Evolutionary conservation across 225 moss, liverwort and hornwort species (phyloP).

Genomic region (Pseudisothecium myosuroides): DNA sequence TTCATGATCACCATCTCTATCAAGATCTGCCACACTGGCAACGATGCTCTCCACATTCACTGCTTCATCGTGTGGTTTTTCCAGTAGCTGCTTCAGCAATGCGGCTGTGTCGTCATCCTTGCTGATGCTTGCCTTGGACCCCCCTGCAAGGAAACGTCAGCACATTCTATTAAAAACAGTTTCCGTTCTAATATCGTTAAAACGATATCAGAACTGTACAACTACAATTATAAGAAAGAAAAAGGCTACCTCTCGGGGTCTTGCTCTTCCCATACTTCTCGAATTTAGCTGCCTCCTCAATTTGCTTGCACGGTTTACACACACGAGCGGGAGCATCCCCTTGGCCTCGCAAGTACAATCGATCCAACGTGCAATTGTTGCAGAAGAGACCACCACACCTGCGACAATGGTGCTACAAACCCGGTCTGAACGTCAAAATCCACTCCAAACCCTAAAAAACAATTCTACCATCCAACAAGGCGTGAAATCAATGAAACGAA

Average conservation of each 20-base stretch:
- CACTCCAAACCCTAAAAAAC: not conserved
- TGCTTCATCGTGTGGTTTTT: conserved; percentile 22
- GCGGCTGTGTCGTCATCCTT: conserved; percentile 41
- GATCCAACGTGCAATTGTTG: conserved; percentile 68
- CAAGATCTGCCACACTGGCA: conserved; percentile 16
- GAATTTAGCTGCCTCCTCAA: conserved; percentile 75
- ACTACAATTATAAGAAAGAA: not conserved
- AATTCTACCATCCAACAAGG: not conserved
- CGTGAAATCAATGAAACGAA: not conserved
- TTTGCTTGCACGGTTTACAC: conserved; percentile 80
- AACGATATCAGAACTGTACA: not conserved
- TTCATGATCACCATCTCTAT: conserved; percentile 21
- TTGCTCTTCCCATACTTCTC: conserved; percentile 58
- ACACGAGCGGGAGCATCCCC: conserved; percentile 73
- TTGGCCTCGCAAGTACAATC: conserved; percentile 69
- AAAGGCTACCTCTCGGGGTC: conserved; percentile 42
- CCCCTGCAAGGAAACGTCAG: conserved; percentile 27
- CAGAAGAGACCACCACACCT: conserved; percentile 98
- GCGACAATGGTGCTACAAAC: conserved; percentile 97
- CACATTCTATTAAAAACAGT: not conserved
- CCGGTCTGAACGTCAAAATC: conserved; percentile 40
- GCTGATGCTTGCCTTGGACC: conserved; percentile 27
- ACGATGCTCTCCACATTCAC: conserved; percentile 21
- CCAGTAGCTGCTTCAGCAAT: conserved; percentile 48
- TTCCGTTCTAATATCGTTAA: not conserved